Base-by-base conservation (phyloP, 805 yeast species). In the Candida ortonii region DNA sequence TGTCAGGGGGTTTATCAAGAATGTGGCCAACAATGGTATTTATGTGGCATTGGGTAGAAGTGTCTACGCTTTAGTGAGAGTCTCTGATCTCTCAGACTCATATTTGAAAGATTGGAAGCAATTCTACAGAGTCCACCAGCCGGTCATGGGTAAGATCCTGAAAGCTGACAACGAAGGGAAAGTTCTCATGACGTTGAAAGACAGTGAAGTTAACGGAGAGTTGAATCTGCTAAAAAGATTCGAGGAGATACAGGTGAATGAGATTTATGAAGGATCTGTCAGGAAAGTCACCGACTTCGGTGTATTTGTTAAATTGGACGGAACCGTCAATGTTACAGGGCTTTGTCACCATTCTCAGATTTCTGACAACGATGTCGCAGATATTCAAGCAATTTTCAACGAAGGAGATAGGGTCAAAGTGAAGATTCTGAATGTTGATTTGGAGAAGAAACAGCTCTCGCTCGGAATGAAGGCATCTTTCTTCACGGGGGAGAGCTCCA, bases 381-480 rank as follows among this genome's bases (percentile, higher is more conserved):
- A 87, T 49, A 59, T 84, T 17, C 55, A 67, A 27, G 67, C 78
- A 10, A 68, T 90, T 38, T 90, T 90, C 59, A 81, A 84, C 35
- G 85, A 77, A 50, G 97, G 97, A 46, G 97, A 90, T 55, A 71
- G 82, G 43, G 97, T 90, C 27, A 86, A 86, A 63, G 95, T 86
- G 22, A 83, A 82, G 63, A 70, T 90, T 23, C 66, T 89, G 47
- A 72, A 68, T 19, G 67, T 81, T 20, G 80, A 84, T 50, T 36
- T 47, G 2, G 76, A 67, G 8, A 87, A 83, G 68, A 80, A 80
- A 41, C 89, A 84, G 54, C 54, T 90, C 14, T 80, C 95, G 1
- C 71, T 90, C 42, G 96, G 97, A 44, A 80, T 90, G 89, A 90
- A 88, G 66, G 97, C 97, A 3, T 84, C 96, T 3, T 87, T 82